Conservation (phyloP, 2,329 filamentous ascomycete genomes). For the Xylaria sp. region DNA sequence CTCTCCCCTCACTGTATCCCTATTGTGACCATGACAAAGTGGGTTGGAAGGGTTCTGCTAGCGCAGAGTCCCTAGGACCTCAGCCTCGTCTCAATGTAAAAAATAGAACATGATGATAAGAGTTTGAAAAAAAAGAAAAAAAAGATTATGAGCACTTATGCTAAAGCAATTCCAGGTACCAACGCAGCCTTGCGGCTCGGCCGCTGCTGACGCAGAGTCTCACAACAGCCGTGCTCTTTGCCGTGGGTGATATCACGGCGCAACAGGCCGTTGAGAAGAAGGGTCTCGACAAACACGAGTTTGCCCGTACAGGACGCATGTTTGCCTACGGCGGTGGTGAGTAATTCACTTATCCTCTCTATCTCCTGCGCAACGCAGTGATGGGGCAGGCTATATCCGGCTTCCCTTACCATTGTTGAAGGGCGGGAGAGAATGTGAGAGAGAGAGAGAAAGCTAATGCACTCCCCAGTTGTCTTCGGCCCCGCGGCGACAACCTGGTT, state of each 20-base stretch:
- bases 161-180: conserved; percentile 73
- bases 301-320: conserved; percentile 80
- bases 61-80: background rate
- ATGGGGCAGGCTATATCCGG: background rate
- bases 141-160: background rate
- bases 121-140: background rate
- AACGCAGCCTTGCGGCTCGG: conserved; percentile 79
- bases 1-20: background rate
- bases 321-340: conserved; percentile 80
- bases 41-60: conserved; percentile 7
- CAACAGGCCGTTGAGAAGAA: conserved; percentile 90
- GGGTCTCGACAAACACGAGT: conserved; percentile 80
- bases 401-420: background rate
- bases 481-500: conserved; percentile 91
- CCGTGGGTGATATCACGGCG: conserved; percentile 87
- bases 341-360: conserved; percentile 46
- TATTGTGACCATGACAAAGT: background rate
- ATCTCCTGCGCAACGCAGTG: background rate
- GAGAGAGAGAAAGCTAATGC: conserved; percentile 14
- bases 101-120: background rate
- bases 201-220: conserved; percentile 91
- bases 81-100: conserved; percentile 6
- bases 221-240: conserved; percentile 92
- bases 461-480: conserved; percentile 76
- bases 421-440: background rate